A percentile compares a stretch with the other conserved stretches of the same genome.
phyloP scores from a whole-genome alignment of 352 stramenopile species.

The Phytophthora brassicae region DNA sequence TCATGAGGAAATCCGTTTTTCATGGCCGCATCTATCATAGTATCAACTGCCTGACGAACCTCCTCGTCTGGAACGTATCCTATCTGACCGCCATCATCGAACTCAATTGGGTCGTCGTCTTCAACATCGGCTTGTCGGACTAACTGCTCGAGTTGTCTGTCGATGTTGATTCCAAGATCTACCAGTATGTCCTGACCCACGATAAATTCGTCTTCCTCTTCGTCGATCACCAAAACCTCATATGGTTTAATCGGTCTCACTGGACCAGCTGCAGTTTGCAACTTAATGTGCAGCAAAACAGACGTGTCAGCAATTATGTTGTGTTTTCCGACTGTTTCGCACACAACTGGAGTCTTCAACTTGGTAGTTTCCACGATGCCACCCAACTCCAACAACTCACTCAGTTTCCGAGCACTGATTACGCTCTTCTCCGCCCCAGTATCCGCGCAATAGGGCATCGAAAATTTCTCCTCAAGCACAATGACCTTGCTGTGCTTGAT shows the following conservation, averaged over 20 bases:
- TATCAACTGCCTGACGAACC: neutral
- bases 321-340: neutral
- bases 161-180: neutral
- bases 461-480: constrained; percentile 16
- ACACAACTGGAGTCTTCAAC: neutral
- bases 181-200: neutral
- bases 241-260: neutral
- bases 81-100: neutral
- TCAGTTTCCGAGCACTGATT: constrained; percentile 19
- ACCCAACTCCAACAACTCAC: constrained; percentile 11
- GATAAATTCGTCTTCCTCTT: neutral
- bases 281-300: neutral
- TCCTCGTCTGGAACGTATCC: neutral
- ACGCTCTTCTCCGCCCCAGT: constrained; percentile 17
- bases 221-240: neutral
- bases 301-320: neutral
- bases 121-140: neutral
- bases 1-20: neutral
- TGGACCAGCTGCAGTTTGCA: neutral
- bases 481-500: constrained; percentile 14
- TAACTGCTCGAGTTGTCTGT: neutral
- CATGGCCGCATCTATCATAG: neutral
- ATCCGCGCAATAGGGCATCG: constrained; percentile 21
- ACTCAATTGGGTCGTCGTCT: neutral
- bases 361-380: constrained; percentile 9